phyloP scores from a whole-genome alignment of 176 grass and related monocot genomes.

The Oryza punctata region DNA sequence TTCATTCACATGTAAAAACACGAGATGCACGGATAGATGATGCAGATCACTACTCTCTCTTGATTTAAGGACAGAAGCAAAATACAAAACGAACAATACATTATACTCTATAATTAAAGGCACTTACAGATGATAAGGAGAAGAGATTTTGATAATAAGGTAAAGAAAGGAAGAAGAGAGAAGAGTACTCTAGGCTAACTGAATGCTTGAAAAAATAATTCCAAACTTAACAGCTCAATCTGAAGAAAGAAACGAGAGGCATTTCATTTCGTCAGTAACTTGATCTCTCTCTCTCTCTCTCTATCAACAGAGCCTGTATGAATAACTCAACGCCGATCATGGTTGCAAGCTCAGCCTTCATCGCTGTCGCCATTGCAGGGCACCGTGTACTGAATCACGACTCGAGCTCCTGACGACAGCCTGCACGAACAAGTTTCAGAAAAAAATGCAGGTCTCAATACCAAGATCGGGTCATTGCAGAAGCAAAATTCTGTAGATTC shows the following conservation, averaged over 20 bases:
- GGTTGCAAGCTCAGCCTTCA: conserved; percentile 29
- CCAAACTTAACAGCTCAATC: conserved; percentile 22
- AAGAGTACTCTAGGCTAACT: not conserved
- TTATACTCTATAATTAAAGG: not conserved
- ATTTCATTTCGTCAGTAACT: conserved; percentile 1
- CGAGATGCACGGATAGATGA: too few species aligned
- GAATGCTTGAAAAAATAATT: conserved; percentile 10
- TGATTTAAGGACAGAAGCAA: too few species aligned
- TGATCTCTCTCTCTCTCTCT: not conserved
- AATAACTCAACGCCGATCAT: not conserved
- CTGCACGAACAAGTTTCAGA: conserved; percentile 42
- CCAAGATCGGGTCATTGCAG: not conserved
- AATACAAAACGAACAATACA: too few species aligned
- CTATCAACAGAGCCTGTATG: not conserved
- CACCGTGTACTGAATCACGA: conserved; percentile 77
- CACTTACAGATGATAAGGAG: conserved; percentile 27
- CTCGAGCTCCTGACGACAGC: conserved; percentile 80
- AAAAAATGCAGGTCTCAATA: conserved; percentile 23
- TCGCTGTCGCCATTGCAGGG: conserved; percentile 54
- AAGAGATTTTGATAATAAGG: not conserved
- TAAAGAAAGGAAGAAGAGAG: not conserved
- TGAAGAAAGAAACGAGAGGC: not conserved
- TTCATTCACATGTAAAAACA: too few species aligned
- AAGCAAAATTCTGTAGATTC: not conserved
- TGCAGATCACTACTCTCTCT: too few species aligned